phyloP scores from a whole-genome alignment of 148 eudicot genomes.

The Pouteria glomerata region DNA sequence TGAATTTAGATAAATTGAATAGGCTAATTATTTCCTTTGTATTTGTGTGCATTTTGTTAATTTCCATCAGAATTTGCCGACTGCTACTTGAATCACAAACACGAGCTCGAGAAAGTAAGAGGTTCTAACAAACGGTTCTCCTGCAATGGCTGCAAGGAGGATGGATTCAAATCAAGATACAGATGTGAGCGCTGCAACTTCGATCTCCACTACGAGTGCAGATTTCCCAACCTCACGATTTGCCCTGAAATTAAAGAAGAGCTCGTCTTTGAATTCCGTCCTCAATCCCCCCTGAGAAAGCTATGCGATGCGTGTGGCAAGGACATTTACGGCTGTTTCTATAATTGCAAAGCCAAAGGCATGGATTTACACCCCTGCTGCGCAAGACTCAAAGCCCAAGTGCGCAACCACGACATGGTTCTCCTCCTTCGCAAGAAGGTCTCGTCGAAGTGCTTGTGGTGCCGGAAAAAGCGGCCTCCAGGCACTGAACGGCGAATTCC shows the following conservation, averaged over 20 bases:
- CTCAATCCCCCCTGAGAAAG: background rate
- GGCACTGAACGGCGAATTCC: background rate
- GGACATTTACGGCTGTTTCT: conserved; percentile 13
- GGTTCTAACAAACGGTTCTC: conserved; percentile 4
- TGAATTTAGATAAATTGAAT: too few species aligned
- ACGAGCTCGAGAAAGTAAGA: conserved; percentile 9
- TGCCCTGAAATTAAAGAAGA: conserved; percentile 15
- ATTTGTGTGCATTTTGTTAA: too few species aligned
- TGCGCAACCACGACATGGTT: background rate
- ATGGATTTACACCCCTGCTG: conserved; percentile 24
- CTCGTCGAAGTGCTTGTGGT: conserved; percentile 18
- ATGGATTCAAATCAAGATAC: conserved; percentile 15
- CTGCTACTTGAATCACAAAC: background rate
- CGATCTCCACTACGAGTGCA: conserved; percentile 18
- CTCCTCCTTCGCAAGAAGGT: background rate
- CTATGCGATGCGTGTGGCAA: conserved; percentile 24
- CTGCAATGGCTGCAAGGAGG: conserved; percentile 18
- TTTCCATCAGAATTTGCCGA: too few species aligned
- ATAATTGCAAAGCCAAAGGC: conserved; percentile 12
- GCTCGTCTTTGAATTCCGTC: conserved; percentile 5
- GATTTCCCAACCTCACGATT: background rate
- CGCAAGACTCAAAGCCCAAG: conserved; percentile 3
- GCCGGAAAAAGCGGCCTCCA: conserved; percentile 11
- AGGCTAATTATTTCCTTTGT: too few species aligned
- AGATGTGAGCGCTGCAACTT: conserved; percentile 9